Percentiles rank a stretch among this genome's conserved stretches.
phyloP scores from a whole-genome alignment of 768 basidiomycete species.

The Suillus plorans region DNA sequence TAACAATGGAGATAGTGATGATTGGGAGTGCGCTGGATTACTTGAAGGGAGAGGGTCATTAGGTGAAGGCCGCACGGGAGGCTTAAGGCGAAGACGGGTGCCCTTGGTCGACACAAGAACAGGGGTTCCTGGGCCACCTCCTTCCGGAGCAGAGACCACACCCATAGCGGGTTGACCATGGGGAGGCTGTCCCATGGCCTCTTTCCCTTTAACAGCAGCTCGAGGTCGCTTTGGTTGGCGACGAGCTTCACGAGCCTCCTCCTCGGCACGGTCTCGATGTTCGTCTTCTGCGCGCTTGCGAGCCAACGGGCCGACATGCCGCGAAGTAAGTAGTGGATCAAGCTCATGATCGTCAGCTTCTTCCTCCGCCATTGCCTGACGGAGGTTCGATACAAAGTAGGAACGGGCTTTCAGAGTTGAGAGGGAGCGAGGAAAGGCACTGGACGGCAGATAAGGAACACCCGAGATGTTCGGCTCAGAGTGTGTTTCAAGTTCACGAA shows the following conservation, averaged over 20 bases:
- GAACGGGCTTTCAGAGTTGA: slow-evolving; percentile 42
- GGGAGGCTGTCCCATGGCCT: slow-evolving; percentile 19
- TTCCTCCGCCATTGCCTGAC: slow-evolving; percentile 46
- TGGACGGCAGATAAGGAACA: slow-evolving; percentile 38
- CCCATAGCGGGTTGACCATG: slow-evolving; percentile 28
- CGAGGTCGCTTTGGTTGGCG: slow-evolving; percentile 34
- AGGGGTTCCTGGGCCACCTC: slow-evolving; percentile 19
- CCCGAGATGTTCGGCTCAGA: slow-evolving; percentile 30
- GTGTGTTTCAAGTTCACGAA: slow-evolving; percentile 56
- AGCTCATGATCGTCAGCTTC: slow-evolving; percentile 42
- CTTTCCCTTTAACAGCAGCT: slow-evolving; percentile 40
- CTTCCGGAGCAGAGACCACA: slow-evolving; percentile 19
- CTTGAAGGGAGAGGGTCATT: slow-evolving; percentile 17
- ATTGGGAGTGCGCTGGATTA: slow-evolving; percentile 23
- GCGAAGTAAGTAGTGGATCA: slow-evolving; percentile 47
- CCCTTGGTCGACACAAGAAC: slow-evolving; percentile 48
- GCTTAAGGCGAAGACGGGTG: slow-evolving; percentile 48
- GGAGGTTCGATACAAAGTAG: slow-evolving; percentile 47
- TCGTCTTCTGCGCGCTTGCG: slow-evolving; percentile 47
- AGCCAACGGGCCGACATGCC: slow-evolving; percentile 45
- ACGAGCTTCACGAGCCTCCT: slow-evolving; percentile 44
- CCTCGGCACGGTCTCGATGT: slow-evolving; percentile 40
- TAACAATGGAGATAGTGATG: slow-evolving; percentile 34
- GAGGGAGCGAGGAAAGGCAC: slow-evolving; percentile 51
- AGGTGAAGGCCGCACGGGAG: slow-evolving; percentile 34